Base-by-base conservation (phyloP, 1,139 yeast species). In the Candida sp. region DNA sequence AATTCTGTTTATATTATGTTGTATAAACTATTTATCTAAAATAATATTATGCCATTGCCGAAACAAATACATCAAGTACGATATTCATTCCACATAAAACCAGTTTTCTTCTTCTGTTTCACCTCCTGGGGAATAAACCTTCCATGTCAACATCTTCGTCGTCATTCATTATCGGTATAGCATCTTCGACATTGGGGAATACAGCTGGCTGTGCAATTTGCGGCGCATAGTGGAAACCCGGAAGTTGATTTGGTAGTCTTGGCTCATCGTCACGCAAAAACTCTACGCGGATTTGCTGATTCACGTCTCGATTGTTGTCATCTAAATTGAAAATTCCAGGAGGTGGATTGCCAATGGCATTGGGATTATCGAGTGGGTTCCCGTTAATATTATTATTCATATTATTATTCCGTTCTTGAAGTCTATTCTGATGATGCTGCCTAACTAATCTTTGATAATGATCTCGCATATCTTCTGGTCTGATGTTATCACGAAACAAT, bases 151-250 rank as follows among this genome's bases (percentile, higher is more conserved):
- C 70, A 41, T 63, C 70, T 36, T 57, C 66, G 35, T 56, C 65
- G 11, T 54, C 62, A 46, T 64, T 58, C 8, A 61, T 54, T 23
- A 56, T 51, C 27, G 67, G 68, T 15, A 63, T 55, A 1, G 53
- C 49, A 40, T 56, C 57, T 35, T 61, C 63, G 12, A 59, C 68
- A 46, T 54, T 59, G 2, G 70, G 70, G 45, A 73, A 73, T 1
- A 71, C 75, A 5, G 77, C 68, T 5, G 75, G 75, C 45, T 72
- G 77, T 27, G 55, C 54, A 11, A 72, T 68, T 38, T 70, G 77
- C 2, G 77, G 78, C 5, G 77, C 77, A 53, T 70, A 66, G 23
- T 50, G 19, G 19, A 32, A 6, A 32, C 3, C 11, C 27, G 19
- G 32, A 27, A n/a, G 8, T 23, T 21, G 29, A 5, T 7, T 11